phyloP scores from a whole-genome alignment of 768 basidiomycete species.

The Tulasnella calospora region DNA sequence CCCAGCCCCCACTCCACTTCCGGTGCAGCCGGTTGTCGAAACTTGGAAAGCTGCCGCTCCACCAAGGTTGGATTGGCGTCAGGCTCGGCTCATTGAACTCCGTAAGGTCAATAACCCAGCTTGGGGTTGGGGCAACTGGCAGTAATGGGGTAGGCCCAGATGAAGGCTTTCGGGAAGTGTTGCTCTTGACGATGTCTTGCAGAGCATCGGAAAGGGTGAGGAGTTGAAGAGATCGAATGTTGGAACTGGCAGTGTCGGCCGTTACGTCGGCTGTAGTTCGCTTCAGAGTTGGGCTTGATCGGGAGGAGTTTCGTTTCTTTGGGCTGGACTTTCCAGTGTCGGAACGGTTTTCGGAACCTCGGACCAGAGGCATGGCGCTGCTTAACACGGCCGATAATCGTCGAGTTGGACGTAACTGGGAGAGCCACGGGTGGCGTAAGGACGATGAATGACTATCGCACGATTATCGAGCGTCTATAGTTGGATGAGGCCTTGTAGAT shows the following conservation, averaged over 20 bases:
- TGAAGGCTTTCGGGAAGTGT: not conserved
- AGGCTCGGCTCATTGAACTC: not conserved
- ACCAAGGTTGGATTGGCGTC: not conserved
- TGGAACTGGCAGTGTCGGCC: not conserved
- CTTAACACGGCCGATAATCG: not conserved
- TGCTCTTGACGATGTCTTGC: not conserved
- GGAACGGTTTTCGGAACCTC: not conserved
- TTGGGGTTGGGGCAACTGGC: not conserved
- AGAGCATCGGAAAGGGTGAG: not conserved
- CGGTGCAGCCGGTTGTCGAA: not conserved
- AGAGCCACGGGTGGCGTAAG: too few relatives aligned
- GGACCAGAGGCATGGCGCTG: not conserved
- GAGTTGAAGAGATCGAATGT: not conserved
- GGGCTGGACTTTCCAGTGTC: not conserved
- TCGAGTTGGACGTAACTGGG: not conserved
- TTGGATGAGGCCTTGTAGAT: too few relatives aligned
- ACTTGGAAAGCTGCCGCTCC: not conserved
- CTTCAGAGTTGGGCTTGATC: not conserved
- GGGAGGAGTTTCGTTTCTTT: not conserved
- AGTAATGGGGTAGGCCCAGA: not conserved
- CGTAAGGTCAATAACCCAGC: not conserved
- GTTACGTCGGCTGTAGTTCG: not conserved
- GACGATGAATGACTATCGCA: too few relatives aligned
- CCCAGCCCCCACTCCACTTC: not conserved
- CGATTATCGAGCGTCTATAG: too few relatives aligned